Conservation (phyloP, 257 asterid genomes). For the Anisodus tanguticus region DNA sequence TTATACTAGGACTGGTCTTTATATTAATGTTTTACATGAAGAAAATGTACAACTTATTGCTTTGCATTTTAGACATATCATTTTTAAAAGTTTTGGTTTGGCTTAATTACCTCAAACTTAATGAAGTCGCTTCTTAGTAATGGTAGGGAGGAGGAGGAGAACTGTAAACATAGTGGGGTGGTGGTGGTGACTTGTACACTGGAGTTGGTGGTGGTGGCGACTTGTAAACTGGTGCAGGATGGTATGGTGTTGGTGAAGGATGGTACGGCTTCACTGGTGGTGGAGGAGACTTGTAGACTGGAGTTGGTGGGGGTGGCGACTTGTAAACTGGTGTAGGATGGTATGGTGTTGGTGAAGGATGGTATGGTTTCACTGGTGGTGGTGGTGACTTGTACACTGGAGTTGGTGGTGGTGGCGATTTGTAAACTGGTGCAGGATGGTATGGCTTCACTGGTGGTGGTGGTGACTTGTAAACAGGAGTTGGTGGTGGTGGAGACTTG, state of each 20-base stretch:
- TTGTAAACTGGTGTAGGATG: not conserved
- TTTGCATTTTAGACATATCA: not conserved
- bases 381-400: not conserved
- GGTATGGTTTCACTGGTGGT: not conserved
- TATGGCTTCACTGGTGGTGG: not conserved
- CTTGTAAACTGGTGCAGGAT: not conserved
- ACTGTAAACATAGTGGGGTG: not conserved
- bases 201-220: not conserved
- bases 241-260: constrained; percentile 24
- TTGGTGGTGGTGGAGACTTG: not conserved
- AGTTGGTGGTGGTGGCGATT: not conserved
- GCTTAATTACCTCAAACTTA: not conserved
- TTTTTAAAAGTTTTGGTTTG: not conserved
- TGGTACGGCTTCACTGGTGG: constrained; percentile 5
- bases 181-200: not conserved
- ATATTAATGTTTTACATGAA: not conserved
- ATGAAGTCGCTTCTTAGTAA: not conserved
- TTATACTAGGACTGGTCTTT: not conserved
- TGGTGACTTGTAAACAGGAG: not conserved
- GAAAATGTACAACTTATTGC: not conserved
- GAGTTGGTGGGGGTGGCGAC: not conserved
- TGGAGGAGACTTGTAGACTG: not conserved
- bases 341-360: not conserved
- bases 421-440: not conserved
- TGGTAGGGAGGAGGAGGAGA: constrained; percentile 27